Percentiles rank a stretch among this genome's conserved stretches.
phyloP scores from a whole-genome alignment of 177 flowering plant species.

The Tripterygium wilfordii region DNA sequence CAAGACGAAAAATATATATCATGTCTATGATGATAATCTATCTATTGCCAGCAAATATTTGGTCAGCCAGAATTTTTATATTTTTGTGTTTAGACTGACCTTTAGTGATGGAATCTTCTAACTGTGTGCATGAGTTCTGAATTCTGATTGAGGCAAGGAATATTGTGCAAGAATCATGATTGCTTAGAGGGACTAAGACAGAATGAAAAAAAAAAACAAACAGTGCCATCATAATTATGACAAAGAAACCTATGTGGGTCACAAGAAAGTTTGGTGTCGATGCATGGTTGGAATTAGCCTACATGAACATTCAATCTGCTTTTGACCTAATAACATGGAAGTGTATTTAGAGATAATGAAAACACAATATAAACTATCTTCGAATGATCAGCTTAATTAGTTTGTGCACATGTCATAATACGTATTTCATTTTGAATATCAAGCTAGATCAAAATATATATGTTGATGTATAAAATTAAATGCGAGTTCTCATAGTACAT shows the following conservation, averaged over 20 bases:
- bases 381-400: too few relatives aligned
- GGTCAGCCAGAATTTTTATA: conserved; percentile 40
- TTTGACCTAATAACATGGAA: conserved; percentile 19
- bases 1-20: conserved; percentile 9
- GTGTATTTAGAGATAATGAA: too few relatives aligned
- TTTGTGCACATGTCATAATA: too few relatives aligned
- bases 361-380: too few relatives aligned
- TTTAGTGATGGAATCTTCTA: conserved; percentile 39
- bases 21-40: too few relatives aligned
- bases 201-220: conserved; percentile 15
- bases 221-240: conserved; percentile 24
- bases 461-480: too few relatives aligned
- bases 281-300: conserved; percentile 31
- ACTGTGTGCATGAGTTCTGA: conserved; percentile 18
- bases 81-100: conserved; percentile 19
- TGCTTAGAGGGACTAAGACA: conserved; percentile 16
- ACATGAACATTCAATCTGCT: conserved; percentile 10
- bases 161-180: conserved; percentile 27
- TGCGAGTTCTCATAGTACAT: too few relatives aligned
- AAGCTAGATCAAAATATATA: too few relatives aligned
- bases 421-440: too few relatives aligned
- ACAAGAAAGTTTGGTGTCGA: conserved; percentile 26
- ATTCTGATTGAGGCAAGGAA: conserved; percentile 20
- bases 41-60: conserved; percentile 46
- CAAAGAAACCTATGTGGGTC: conserved; percentile 21